Evolutionary conservation across 257 asterid genomes (phyloP).

Genomic region (Solanum lycopersicoides): DNA sequence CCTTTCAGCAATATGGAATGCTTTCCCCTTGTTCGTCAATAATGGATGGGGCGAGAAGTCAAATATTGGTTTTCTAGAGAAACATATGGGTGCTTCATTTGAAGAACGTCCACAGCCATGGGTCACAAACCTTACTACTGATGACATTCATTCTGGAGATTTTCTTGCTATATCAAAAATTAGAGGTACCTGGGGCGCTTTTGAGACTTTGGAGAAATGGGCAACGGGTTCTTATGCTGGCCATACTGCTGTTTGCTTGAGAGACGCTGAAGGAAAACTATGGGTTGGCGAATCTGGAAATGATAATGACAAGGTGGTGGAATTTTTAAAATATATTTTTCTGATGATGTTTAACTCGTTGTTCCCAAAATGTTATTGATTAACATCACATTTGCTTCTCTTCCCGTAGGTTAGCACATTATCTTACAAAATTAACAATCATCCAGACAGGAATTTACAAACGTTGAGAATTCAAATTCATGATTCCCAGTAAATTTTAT

Average conservation of each 20-base stretch:
- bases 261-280: slow-evolving; percentile 68
- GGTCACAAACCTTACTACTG: slow-evolving; percentile 49
- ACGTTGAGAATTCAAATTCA: not conserved
- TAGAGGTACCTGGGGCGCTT: slow-evolving; percentile 87
- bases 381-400: not conserved
- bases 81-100: slow-evolving; percentile 78
- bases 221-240: slow-evolving; percentile 86
- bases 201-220: slow-evolving; percentile 92
- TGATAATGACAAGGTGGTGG: slow-evolving; percentile 57
- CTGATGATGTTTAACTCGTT: not conserved
- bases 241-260: slow-evolving; percentile 74
- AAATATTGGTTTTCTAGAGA: slow-evolving; percentile 62
- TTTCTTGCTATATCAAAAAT: slow-evolving; percentile 74
- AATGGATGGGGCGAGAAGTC: slow-evolving; percentile 79
- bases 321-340: not conserved
- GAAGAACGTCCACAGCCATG: slow-evolving; percentile 82
- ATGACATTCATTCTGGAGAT: slow-evolving; percentile 82
- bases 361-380: not conserved
- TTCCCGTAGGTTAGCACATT: not conserved
- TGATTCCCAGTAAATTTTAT: not conserved
- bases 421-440: not conserved
- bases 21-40: slow-evolving; percentile 65
- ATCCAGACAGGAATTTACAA: not conserved
- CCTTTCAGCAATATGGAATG: slow-evolving; percentile 74
- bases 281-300: slow-evolving; percentile 96